Conservation (phyloP, 2,329 filamentous ascomycete genomes). For the Diaporthe caulivora region DNA sequence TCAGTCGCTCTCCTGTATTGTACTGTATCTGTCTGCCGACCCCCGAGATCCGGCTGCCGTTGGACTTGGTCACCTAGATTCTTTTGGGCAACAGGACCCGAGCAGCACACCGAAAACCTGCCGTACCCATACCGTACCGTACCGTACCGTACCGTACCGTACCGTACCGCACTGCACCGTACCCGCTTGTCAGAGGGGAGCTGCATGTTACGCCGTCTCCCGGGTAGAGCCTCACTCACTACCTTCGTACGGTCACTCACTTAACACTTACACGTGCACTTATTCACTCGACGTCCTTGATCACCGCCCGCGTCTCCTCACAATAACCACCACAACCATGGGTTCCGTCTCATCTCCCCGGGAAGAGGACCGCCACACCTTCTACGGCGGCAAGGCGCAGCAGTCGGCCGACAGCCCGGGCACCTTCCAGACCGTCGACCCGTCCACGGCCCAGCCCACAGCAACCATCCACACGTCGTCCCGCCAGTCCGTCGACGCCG, state of each 20-base stretch:
- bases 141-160: background rate
- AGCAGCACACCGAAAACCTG: background rate
- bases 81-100: constrained; percentile 21
- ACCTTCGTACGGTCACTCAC: background rate
- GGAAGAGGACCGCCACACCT: constrained; percentile 69
- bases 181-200: background rate
- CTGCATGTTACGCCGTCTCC: constrained; percentile 6
- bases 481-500: constrained; percentile 75
- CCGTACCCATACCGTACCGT: background rate
- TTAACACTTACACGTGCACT: background rate
- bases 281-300: constrained; percentile 1
- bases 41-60: constrained; percentile 26
- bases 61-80: background rate
- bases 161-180: constrained; percentile 4
- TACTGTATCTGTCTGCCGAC: constrained; percentile 5
- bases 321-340: constrained; percentile 14
- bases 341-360: constrained; percentile 29
- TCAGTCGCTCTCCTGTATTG: background rate
- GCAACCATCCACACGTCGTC: constrained; percentile 81
- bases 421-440: constrained; percentile 80
- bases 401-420: constrained; percentile 67
- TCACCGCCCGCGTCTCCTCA: background rate
- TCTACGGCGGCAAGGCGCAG: constrained; percentile 80
- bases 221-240: constrained; percentile 14
- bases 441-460: constrained; percentile 76